Evolutionary conservation across 78 protist genomes (phyloP).

Genomic region (Isochrysis galbana): DNA sequence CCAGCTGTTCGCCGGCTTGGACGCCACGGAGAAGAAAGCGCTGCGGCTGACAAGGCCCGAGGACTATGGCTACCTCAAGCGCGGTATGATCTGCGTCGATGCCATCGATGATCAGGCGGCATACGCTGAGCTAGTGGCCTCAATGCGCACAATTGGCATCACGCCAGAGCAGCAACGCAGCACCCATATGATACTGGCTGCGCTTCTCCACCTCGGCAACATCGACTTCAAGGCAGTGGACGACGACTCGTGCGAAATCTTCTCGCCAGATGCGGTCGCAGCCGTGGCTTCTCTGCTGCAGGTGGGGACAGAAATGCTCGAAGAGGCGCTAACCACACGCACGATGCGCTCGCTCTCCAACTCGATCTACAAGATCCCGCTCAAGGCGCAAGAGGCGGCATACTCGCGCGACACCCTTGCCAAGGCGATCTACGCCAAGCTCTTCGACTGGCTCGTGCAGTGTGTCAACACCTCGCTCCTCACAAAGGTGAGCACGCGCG

Average conservation of each 20-base stretch:
- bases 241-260: not conserved
- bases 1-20: not conserved
- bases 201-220: not conserved
- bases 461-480: constrained; percentile 3
- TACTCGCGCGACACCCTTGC: constrained; percentile 23
- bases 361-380: constrained; percentile 28
- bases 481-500: not conserved
- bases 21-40: not conserved
- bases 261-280: not conserved
- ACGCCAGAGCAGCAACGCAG: not conserved
- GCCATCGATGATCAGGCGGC: not conserved
- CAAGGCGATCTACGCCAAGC: not conserved
- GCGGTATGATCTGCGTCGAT: not conserved
- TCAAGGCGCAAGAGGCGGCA: not conserved
- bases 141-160: not conserved
- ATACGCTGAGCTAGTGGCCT: not conserved
- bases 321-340: not conserved
- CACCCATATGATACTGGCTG: not conserved
- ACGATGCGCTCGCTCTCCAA: not conserved
- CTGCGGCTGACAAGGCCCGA: not conserved
- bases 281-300: not conserved
- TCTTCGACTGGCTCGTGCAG: constrained; percentile 36
- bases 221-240: not conserved
- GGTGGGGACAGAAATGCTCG: not conserved
- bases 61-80: not conserved